Evolutionary conservation across 2,329 filamentous ascomycete genomes (phyloP).

Genomic region (Fusarium temperatum): DNA sequence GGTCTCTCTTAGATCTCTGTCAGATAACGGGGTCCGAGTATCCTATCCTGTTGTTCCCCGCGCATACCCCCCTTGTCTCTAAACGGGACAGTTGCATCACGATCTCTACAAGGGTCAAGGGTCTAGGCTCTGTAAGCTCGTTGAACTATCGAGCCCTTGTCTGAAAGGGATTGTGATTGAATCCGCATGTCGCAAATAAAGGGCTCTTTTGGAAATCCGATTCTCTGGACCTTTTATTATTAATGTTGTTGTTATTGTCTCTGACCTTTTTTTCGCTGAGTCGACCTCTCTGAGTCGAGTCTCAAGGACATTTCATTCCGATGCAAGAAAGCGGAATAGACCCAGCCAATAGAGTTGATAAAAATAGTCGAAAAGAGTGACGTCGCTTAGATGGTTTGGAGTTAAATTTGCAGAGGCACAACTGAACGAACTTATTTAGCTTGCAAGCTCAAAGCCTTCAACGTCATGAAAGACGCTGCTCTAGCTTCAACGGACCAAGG

Average conservation of each 20-base stretch:
- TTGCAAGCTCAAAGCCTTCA: not conserved
- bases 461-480: constrained; percentile 7
- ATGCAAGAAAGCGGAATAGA: not conserved
- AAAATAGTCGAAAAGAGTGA: not conserved
- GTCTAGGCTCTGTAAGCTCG: not conserved
- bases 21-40: not conserved
- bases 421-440: not conserved
- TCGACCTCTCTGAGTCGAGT: not conserved
- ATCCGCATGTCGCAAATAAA: not conserved
- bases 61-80: not conserved
- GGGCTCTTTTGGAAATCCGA: not conserved
- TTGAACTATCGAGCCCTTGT: not conserved
- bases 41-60: not conserved
- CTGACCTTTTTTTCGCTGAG: not conserved
- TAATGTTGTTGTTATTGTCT: not conserved
- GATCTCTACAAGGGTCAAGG: constrained; percentile 20
- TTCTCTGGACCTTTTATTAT: not conserved
- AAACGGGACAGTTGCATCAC: not conserved
- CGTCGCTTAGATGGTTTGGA: constrained; percentile 1
- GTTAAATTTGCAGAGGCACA: not conserved
- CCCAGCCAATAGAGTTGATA: not conserved
- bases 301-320: not conserved
- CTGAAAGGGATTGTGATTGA: not conserved
- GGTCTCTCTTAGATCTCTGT: constrained; percentile 2
- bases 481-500: constrained; percentile 9